phyloP scores from a whole-genome alignment of 805 yeast species.

The Kockiozyma suomiensis region DNA sequence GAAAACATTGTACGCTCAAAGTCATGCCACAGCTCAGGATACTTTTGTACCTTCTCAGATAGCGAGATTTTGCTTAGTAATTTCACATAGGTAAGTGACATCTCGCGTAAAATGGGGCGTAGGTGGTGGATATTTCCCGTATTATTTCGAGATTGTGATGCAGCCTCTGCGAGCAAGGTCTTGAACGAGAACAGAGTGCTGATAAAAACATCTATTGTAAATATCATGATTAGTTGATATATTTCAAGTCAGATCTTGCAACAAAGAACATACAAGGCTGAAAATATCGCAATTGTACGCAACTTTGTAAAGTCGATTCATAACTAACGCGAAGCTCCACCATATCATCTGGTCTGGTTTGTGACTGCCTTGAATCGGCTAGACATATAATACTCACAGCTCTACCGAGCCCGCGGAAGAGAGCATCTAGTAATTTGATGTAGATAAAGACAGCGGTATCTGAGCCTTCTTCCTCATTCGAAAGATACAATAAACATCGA shows the following conservation, averaged over 20 bases:
- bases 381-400: background rate
- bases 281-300: background rate
- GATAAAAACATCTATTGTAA: background rate
- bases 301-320: background rate
- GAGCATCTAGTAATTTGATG: background rate
- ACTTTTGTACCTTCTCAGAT: background rate
- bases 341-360: too few species aligned
- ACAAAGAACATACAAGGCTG: background rate
- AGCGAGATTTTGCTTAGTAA: background rate
- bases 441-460: background rate
- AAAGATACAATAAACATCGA: background rate
- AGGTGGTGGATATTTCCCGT: background rate
- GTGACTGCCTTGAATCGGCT: background rate
- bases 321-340: background rate
- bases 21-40: background rate
- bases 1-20: background rate
- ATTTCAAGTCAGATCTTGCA: background rate
- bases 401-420: background rate
- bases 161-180: background rate
- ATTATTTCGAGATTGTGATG: background rate
- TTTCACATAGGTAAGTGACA: slow-evolving; percentile 1
- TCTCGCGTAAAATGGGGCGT: background rate
- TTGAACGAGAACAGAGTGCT: background rate
- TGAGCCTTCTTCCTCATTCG: background rate
- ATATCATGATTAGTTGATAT: too few species aligned